phyloP scores from a whole-genome alignment of 371 early-diverging fungal genomes.

The Mortierella polycephala region DNA sequence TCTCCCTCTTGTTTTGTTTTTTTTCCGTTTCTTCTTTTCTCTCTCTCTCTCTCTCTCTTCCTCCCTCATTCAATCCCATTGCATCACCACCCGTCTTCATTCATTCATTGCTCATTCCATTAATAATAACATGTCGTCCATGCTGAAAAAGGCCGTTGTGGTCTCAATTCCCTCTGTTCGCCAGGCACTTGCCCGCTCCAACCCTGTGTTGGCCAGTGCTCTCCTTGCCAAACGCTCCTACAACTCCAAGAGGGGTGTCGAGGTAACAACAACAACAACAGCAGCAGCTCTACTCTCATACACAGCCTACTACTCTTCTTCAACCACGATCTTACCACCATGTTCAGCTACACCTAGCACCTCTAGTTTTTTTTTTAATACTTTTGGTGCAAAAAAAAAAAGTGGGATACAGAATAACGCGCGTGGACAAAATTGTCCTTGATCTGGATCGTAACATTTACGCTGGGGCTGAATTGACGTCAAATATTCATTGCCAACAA shows the following conservation, averaged over 20 bases:
- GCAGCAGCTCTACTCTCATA: neutral
- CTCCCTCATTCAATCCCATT: slow-evolving; percentile 6
- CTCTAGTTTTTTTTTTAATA: no score
- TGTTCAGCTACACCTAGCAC: no score
- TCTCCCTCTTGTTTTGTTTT: neutral
- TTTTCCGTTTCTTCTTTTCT: neutral
- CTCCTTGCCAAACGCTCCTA: slow-evolving; percentile 51
- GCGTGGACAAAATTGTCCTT: no score
- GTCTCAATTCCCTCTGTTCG: slow-evolving; percentile 52
- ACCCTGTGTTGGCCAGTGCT: slow-evolving; percentile 47
- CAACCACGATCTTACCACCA: neutral
- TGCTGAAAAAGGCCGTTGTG: slow-evolving; percentile 48
- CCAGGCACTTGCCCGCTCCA: slow-evolving; percentile 50
- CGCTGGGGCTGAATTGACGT: no score
- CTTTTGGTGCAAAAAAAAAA: no score
- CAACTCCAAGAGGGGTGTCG: slow-evolving; percentile 50
- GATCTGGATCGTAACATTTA: no score
- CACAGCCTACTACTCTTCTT: neutral
- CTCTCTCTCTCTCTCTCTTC: neutral
- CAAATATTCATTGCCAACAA: no score
- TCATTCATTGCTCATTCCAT: neutral
- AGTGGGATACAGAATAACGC: no score
- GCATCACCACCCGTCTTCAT: no score
- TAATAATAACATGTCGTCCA: slow-evolving; percentile 20
- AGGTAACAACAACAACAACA: slow-evolving; percentile 21